A percentile compares a stretch with the other conserved stretches of the same genome.
These are phyloP conservation scores for Phaeophleospora eucalypticola DNA, from an alignment of 2,329 filamentous ascomycete species.

Conservation along the genomic window DNA sequence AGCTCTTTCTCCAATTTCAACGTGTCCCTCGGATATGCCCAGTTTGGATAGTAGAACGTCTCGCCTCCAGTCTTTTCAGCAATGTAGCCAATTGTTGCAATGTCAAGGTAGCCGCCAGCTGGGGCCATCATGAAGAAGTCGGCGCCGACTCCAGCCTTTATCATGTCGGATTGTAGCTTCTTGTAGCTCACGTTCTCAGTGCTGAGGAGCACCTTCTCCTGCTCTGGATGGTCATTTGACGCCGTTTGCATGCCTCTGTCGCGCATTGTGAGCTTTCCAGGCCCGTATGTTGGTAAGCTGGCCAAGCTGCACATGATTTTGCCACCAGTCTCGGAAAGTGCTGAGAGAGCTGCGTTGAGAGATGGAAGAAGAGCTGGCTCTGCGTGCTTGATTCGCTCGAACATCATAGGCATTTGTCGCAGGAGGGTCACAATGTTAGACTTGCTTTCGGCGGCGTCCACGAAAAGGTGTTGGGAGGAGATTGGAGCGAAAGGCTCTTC, in stretches of 20 bases:
- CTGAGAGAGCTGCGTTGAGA: constrained; percentile 77
- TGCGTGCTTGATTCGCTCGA: constrained; percentile 81
- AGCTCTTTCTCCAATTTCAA: constrained; percentile 82
- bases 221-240: constrained; percentile 75
- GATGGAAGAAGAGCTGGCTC: constrained; percentile 84
- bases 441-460: constrained; percentile 88
- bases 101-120: constrained; percentile 83
- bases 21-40: constrained; percentile 79
- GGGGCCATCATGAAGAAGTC: constrained; percentile 95
- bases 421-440: constrained; percentile 84
- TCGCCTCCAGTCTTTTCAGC: constrained; percentile 89
- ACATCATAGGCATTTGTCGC: constrained; percentile 76
- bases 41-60: constrained; percentile 95
- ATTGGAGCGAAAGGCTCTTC: constrained; percentile 95
- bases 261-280: constrained; percentile 75
- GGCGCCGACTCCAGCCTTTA: constrained; percentile 76
- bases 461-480: constrained; percentile 78
- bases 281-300: constrained; percentile 86
- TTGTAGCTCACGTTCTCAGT: constrained; percentile 87
- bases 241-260: constrained; percentile 83
- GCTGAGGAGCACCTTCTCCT: constrained; percentile 84
- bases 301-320: constrained; percentile 87
- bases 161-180: constrained; percentile 82
- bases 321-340: constrained; percentile 80
- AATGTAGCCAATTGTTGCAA: constrained; percentile 86